phyloP scores from a whole-genome alignment of 306 rosid genomes.

The Prinsepia uniflora region DNA sequence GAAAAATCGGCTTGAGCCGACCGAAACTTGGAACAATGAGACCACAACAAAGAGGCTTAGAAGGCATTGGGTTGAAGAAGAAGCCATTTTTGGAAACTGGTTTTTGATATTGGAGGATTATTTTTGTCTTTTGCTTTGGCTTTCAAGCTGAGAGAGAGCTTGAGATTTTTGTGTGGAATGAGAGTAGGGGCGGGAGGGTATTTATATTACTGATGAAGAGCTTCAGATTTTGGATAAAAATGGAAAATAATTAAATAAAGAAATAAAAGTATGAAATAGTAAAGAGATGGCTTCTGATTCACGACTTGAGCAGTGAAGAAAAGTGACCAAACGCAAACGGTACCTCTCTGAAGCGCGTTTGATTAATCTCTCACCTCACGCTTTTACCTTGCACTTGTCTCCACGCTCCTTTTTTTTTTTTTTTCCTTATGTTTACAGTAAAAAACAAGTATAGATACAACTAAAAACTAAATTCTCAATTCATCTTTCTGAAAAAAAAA shows the following conservation, averaged over 20 bases:
- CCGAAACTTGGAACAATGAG: constrained; percentile 36
- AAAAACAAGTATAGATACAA: too few relatives aligned
- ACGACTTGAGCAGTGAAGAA: constrained; percentile 44
- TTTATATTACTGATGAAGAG: constrained; percentile 31
- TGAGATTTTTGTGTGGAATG: constrained; percentile 11
- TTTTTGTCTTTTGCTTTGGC: neutral
- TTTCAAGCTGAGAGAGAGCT: neutral
- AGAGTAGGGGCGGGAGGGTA: neutral
- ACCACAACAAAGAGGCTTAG: constrained; percentile 20
- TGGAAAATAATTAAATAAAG: neutral
- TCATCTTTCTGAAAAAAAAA: too few relatives aligned
- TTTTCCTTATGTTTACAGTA: too few relatives aligned
- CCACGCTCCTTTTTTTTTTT: constrained; percentile 26
- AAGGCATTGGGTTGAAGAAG: neutral
- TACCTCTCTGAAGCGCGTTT: constrained; percentile 26
- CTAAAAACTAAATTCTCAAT: too few relatives aligned
- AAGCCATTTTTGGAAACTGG: neutral
- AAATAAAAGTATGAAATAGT: neutral
- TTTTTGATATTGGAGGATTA: neutral
- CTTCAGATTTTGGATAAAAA: neutral
- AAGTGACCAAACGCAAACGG: constrained; percentile 24
- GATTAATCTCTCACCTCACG: constrained; percentile 21
- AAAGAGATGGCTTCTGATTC: constrained; percentile 34
- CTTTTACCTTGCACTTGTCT: neutral
- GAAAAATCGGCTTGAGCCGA: constrained; percentile 25